A percentile compares a stretch with the other conserved stretches of the same genome.
phyloP scores from a whole-genome alignment of 2,329 filamentous ascomycete species.

The Penicillium sp. region DNA sequence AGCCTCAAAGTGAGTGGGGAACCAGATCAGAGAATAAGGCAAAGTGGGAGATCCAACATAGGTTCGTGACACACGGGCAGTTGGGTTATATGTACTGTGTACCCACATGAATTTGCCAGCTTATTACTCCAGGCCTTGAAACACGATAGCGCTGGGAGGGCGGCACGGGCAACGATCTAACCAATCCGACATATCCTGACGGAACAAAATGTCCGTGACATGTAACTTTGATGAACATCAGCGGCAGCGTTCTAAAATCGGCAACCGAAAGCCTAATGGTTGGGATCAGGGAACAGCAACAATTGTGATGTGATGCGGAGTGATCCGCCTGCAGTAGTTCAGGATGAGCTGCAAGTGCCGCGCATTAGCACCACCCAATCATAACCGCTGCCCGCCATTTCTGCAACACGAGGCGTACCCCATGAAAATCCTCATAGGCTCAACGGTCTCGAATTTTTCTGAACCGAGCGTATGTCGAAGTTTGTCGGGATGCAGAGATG shows the following conservation, averaged over 20 bases:
- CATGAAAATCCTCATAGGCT: background rate
- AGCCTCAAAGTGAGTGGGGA: background rate
- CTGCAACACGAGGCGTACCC: background rate
- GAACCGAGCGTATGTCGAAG: background rate
- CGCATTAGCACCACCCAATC: background rate
- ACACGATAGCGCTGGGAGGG: slow-evolving; percentile 13
- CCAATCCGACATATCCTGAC: background rate
- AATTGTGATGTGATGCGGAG: slow-evolving; percentile 16
- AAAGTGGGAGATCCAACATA: slow-evolving; percentile 1
- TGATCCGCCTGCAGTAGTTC: slow-evolving; percentile 22
- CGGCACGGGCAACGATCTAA: slow-evolving; percentile 3
- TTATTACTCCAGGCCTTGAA: background rate
- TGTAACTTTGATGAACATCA: slow-evolving; percentile 20
- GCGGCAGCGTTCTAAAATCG: slow-evolving; percentile 7
- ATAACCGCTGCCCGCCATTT: background rate
- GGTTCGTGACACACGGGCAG: background rate
- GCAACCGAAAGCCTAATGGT: slow-evolving; percentile 5
- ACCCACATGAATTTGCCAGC: background rate
- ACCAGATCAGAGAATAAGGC: background rate
- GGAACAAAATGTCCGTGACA: slow-evolving; percentile 5
- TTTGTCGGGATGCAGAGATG: background rate
- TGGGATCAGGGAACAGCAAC: background rate
- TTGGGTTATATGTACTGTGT: slow-evolving; percentile 3
- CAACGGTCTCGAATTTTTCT: background rate
- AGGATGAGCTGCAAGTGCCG: background rate